These are phyloP conservation scores for Apiotrichum mycotoxinovorans DNA, from an alignment of 1,284 basidiomycete genomes.

Conservation along the genomic window DNA sequence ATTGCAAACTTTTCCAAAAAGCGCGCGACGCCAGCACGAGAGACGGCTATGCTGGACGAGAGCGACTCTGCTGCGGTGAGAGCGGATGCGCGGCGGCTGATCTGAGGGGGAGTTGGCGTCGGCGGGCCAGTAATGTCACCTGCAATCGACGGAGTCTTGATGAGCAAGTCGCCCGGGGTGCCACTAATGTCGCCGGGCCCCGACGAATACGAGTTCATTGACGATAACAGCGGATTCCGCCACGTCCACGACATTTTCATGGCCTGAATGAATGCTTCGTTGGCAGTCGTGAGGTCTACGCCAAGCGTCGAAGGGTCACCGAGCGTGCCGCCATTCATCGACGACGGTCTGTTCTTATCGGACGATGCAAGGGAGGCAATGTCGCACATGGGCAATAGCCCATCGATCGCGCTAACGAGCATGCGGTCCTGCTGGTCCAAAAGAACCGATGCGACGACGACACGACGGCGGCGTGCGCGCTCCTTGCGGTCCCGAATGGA, in stretches of 20 bases:
- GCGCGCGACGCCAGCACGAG: conserved; percentile 32
- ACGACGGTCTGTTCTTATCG: conserved; percentile 7
- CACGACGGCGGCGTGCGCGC: conserved; percentile 46
- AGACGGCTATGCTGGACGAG: conserved; percentile 1
- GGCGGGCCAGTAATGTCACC: not conserved
- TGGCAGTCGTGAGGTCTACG: conserved; percentile 48
- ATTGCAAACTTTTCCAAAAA: conserved; percentile 48
- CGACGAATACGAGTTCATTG: conserved; percentile 23
- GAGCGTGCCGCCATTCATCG: not conserved
- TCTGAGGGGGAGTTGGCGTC: not conserved
- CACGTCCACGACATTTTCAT: conserved; percentile 51
- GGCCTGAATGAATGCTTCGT: conserved; percentile 52
- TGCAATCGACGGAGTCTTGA: not conserved
- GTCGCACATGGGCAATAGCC: conserved; percentile 51
- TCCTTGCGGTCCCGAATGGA: conserved; percentile 42
- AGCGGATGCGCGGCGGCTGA: conserved; percentile 6
- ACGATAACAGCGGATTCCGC: conserved; percentile 37
- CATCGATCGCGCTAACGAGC: conserved; percentile 50
- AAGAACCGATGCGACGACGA: conserved; percentile 51
- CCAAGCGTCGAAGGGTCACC: conserved; percentile 31
- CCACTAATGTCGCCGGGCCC: not conserved
- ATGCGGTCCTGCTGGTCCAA: conserved; percentile 49
- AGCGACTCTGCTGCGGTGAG: conserved; percentile 10
- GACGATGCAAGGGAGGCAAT: conserved; percentile 40
- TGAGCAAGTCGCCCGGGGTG: not conserved